Percentiles rank a stretch among this genome's conserved stretches.
Evolutionary conservation across 176 grass and related monocot genomes (phyloP).

Genomic region (Triticum aestivum): IWGSC_CS_RefSeq_v2.1 NC_057814.1:228674517-228675016

Average conservation of each 20-base stretch:
- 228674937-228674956: not conserved
- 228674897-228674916: not conserved
- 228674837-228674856: not conserved
- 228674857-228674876: not conserved
- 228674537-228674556: constrained; percentile 8
- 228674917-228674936: not conserved
- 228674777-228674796: not conserved
- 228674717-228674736: not conserved
- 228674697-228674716: not conserved
- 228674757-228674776: not conserved
- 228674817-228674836: not conserved
- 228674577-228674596: constrained; percentile 15
- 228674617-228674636: not conserved
- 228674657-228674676: not conserved
- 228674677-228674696: not conserved
- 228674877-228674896: not conserved
- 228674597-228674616: constrained; percentile 12
- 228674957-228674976: not conserved
- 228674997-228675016: not conserved
- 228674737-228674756: not conserved
- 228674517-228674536: not conserved
- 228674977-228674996: not conserved
- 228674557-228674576: constrained; percentile 11
- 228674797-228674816: not conserved
- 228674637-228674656: not conserved